phyloP scores from a whole-genome alignment of 345 rosid species.

The Eucalyptus globulus region DNA sequence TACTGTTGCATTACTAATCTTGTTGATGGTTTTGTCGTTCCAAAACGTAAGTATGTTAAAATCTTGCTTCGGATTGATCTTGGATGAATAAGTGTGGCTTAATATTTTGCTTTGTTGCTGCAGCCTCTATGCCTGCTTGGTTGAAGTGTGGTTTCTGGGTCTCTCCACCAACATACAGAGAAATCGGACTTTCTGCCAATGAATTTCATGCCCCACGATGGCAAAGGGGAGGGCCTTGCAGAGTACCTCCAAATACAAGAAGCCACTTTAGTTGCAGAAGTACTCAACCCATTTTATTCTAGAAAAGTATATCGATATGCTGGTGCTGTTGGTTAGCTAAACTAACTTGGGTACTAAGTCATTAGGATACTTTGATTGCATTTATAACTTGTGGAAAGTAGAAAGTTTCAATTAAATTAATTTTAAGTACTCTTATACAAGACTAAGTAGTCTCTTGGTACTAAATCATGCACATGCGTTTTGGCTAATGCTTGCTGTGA shows the following conservation, averaged over 20 bases:
- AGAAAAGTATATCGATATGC: neutral
- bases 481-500: neutral
- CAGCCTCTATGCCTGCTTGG: slow-evolving; percentile 73
- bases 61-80: neutral
- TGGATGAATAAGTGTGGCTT: neutral
- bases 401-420: neutral
- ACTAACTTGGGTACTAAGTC: neutral
- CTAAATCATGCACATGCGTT: neutral
- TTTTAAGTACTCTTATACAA: neutral
- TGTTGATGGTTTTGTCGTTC: slow-evolving; percentile 48
- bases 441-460: neutral
- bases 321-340: neutral
- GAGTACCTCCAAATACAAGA: neutral
- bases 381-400: neutral
- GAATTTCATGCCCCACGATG: slow-evolving; percentile 71
- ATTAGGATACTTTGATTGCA: neutral
- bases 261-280: neutral
- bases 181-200: neutral
- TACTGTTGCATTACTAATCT: slow-evolving; percentile 20
- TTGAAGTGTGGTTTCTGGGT: slow-evolving; percentile 27
- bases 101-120: neutral
- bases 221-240: slow-evolving; percentile 25
- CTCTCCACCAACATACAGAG: slow-evolving; percentile 54
- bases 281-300: neutral
- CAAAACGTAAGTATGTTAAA: slow-evolving; percentile 23